Percentiles rank a stretch among this genome's conserved stretches.
Evolutionary conservation across 225 moss, liverwort and hornwort genomes (phyloP).

Genomic region (Marchantia polymorpha): DNA sequence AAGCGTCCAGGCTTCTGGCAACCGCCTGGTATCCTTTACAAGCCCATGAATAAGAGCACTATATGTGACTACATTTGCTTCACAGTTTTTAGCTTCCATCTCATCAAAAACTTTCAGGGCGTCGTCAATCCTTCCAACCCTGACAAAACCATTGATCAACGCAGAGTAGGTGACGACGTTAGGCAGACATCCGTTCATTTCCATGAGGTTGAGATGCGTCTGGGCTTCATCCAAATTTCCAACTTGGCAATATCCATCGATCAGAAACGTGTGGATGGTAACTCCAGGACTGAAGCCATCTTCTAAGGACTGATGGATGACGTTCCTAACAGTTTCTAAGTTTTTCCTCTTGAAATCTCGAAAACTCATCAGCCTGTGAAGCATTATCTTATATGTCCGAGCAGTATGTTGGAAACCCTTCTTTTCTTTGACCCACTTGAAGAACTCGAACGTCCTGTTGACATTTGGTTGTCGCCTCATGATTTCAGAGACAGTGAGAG

Average conservation of each 20-base stretch:
- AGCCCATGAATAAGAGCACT: constrained; percentile 39
- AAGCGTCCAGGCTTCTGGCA: constrained; percentile 28
- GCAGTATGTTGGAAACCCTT: constrained; percentile 28
- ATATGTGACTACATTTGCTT: constrained; percentile 41
- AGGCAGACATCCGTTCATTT: constrained; percentile 21
- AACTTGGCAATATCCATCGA: constrained; percentile 32
- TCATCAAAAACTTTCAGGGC: constrained; percentile 28
- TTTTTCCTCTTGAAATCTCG: constrained; percentile 11
- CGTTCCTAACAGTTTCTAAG: constrained; percentile 10
- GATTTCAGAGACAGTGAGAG: constrained; percentile 24
- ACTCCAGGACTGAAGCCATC: constrained; percentile 39
- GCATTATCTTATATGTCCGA: constrained; percentile 37
- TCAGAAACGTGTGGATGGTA: constrained; percentile 28
- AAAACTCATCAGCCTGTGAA: constrained; percentile 27
- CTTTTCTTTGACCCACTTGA: constrained; percentile 29
- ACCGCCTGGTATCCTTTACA: constrained; percentile 18
- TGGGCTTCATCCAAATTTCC: constrained; percentile 24
- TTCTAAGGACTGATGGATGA: constrained; percentile 24
- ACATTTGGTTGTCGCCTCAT: constrained; percentile 30
- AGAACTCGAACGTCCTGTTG: constrained; percentile 26
- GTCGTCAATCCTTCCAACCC: constrained; percentile 10
- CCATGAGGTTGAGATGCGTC: constrained; percentile 28
- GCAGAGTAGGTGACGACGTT: constrained; percentile 44
- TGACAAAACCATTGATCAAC: constrained; percentile 32
- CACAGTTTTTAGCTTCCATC: constrained; percentile 30